Conservation (phyloP, 306 rosid species). For the Quercus aquifolioides region DNA sequence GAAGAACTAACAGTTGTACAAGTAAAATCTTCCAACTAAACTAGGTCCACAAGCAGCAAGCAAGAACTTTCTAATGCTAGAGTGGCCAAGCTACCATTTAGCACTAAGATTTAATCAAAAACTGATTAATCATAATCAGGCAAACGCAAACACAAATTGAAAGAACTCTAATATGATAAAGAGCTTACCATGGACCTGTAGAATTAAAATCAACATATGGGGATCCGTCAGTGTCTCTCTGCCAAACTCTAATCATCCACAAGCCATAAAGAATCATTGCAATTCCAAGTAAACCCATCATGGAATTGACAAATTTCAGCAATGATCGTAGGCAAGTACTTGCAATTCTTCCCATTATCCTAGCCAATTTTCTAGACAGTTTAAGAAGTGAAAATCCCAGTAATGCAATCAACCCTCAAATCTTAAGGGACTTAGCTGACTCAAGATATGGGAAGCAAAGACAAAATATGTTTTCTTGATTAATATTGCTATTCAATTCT, state of each 20-base stretch:
- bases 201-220: not conserved
- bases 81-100: too few relatives aligned
- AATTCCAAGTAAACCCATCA: slow-evolving; percentile 41
- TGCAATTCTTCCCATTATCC: slow-evolving; percentile 17
- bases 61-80: not conserved
- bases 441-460: not conserved
- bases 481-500: not conserved
- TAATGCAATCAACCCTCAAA: not conserved
- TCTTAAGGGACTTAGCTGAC: not conserved
- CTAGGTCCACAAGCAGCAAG: not conserved
- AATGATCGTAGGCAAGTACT: slow-evolving; percentile 17
- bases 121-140: not conserved
- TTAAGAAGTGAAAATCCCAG: not conserved
- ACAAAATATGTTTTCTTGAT: not conserved
- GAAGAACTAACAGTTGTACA: too few relatives aligned
- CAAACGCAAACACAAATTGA: not conserved
- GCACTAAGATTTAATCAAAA: too few relatives aligned
- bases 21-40: too few relatives aligned
- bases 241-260: slow-evolving; percentile 38
- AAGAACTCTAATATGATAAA: not conserved
- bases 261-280: slow-evolving; percentile 38
- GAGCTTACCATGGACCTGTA: slow-evolving; percentile 27
- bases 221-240: slow-evolving; percentile 19
- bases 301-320: slow-evolving; percentile 31
- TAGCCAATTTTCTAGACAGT: not conserved